phyloP scores from a whole-genome alignment of 257 asterid genomes.

The Oldenlandia corymbosa region DNA sequence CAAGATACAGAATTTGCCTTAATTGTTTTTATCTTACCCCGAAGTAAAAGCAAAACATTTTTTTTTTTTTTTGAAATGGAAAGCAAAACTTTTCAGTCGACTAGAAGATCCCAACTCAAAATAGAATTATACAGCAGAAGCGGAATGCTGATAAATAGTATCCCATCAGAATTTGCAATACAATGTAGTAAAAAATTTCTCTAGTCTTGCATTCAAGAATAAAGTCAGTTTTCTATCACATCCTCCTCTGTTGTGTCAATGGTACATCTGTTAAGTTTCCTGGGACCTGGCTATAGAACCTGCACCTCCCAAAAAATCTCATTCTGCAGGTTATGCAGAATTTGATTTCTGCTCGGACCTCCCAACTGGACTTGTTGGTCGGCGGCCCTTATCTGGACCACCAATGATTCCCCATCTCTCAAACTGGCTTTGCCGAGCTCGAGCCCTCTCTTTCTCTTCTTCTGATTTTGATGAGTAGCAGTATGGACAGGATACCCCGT shows the following conservation, averaged over 20 bases:
- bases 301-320: constrained; percentile 6
- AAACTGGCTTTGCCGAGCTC: constrained; percentile 84
- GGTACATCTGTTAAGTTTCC: too few species aligned
- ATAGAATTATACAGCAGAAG: too few species aligned
- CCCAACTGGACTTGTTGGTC: constrained; percentile 30
- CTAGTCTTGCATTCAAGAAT: background rate
- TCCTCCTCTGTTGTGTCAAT: too few species aligned
- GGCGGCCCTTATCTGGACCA: constrained; percentile 92
- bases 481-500: constrained; percentile 81
- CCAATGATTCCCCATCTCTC: constrained; percentile 90
- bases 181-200: background rate
- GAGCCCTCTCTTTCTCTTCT: constrained; percentile 92
- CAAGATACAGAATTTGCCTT: background rate
- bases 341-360: constrained; percentile 30
- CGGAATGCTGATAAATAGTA: too few species aligned
- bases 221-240: background rate
- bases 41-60: too few species aligned
- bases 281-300: background rate
- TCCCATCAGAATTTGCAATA: background rate
- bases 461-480: constrained; percentile 78
- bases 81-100: too few species aligned
- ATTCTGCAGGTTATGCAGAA: constrained; percentile 20
- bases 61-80: too few species aligned
- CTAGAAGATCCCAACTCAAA: too few species aligned
- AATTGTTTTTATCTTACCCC: too few species aligned